These are phyloP conservation scores for Sanghuangporus weigelae DNA, from an alignment of 1,284 basidiomycete genomes.

Conservation along the genomic window DNA sequence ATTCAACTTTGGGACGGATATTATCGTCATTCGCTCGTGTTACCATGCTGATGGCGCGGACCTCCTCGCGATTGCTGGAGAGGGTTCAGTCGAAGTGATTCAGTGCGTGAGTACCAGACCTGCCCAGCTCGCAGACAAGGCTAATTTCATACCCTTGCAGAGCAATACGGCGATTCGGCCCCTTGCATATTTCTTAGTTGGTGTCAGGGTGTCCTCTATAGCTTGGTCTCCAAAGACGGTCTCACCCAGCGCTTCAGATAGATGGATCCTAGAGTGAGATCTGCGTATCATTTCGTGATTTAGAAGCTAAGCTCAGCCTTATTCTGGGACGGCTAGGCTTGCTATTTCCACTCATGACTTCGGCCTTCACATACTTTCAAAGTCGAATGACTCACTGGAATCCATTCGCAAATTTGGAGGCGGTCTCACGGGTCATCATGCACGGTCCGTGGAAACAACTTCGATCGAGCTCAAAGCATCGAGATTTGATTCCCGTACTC, in stretches of 20 bases:
- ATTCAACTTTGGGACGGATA: slow-evolving; percentile 40
- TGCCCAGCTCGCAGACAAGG: slow-evolving; percentile 13
- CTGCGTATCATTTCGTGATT: background rate
- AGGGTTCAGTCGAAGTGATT: slow-evolving; percentile 64
- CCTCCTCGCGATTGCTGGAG: slow-evolving; percentile 65
- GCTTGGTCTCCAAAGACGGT: slow-evolving; percentile 68
- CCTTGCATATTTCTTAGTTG: slow-evolving; percentile 69
- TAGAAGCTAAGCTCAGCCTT: background rate
- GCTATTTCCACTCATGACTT: slow-evolving; percentile 62
- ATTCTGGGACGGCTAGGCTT: slow-evolving; percentile 38
- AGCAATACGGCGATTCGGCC: slow-evolving; percentile 37
- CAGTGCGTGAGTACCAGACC: slow-evolving; percentile 44
- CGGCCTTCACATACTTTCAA: slow-evolving; percentile 62
- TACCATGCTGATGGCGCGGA: slow-evolving; percentile 58
- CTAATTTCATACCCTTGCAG: slow-evolving; percentile 21
- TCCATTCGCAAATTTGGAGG: slow-evolving; percentile 66
- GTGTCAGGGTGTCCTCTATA: slow-evolving; percentile 65
- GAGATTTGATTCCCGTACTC: background rate
- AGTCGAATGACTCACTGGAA: slow-evolving; percentile 44
- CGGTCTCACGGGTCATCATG: slow-evolving; percentile 71
- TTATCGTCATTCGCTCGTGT: slow-evolving; percentile 58
- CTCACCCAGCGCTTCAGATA: slow-evolving; percentile 57
- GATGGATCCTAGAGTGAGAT: slow-evolving; percentile 68
- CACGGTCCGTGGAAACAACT: slow-evolving; percentile 25
- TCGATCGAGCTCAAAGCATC: slow-evolving; percentile 21